Conservation (phyloP, 164 flowering plant species). For the Pachysandra terminalis region DNA sequence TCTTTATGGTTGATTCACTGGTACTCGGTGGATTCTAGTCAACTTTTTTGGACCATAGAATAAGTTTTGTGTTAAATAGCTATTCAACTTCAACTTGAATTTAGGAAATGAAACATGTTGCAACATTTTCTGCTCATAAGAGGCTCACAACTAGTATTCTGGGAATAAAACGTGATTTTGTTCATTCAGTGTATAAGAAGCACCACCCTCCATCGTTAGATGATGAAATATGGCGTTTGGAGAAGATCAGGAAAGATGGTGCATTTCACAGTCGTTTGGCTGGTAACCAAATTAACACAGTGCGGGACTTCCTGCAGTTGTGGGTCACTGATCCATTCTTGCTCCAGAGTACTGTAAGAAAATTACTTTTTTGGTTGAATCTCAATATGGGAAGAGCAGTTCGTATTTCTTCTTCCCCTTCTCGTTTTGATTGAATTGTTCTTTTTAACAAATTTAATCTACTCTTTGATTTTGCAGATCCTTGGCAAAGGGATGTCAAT, state of each 20-base stretch:
- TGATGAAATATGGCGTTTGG: conserved; percentile 48
- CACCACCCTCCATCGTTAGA: conserved; percentile 32
- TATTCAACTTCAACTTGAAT: too few relatives aligned
- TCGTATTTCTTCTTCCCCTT: background rate
- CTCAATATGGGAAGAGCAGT: too few relatives aligned
- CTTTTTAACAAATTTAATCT: conserved; percentile 1
- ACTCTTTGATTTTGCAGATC: conserved; percentile 31
- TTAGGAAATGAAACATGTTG: background rate
- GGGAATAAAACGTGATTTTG: background rate
- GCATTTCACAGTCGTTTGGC: conserved; percentile 30
- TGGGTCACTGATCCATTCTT: conserved; percentile 14
- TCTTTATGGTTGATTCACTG: too few relatives aligned
- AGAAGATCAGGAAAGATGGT: conserved; percentile 41
- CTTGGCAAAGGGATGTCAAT: conserved; percentile 35
- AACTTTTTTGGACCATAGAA: too few relatives aligned
- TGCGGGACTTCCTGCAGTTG: conserved; percentile 40
- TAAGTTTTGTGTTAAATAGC: too few relatives aligned
- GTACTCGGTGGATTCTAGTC: too few relatives aligned
- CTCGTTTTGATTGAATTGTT: background rate
- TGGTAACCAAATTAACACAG: conserved; percentile 22
- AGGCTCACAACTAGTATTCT: background rate
- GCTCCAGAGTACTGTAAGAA: conserved; percentile 51
- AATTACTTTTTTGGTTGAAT: background rate
- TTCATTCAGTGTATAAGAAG: conserved; percentile 33
- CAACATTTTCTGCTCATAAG: background rate